Conservation (phyloP, 257 asterid species). For the Solanum lignicaule region DNA sequence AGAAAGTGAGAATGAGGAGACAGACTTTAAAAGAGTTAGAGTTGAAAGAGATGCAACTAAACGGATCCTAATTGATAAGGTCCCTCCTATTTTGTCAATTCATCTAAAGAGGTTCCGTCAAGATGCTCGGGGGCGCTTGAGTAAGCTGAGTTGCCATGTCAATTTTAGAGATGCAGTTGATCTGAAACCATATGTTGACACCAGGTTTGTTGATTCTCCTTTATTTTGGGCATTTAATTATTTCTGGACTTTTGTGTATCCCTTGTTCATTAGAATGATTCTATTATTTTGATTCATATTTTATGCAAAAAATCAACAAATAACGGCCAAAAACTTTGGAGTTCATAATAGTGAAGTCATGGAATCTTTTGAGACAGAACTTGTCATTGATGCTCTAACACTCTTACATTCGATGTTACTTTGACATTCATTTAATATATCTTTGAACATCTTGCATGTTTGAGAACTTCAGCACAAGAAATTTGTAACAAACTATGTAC, state of each 20-base stretch:
- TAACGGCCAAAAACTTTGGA: neutral
- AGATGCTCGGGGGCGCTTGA: conserved; percentile 75
- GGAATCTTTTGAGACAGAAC: neutral
- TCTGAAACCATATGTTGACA: conserved; percentile 62
- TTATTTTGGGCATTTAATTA: neutral
- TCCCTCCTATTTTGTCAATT: conserved; percentile 70
- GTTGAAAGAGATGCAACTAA: conserved; percentile 87
- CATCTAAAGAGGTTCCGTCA: conserved; percentile 87
- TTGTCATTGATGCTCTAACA: neutral
- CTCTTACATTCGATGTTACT: neutral
- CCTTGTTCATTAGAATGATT: neutral
- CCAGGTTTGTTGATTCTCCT: conserved; percentile 39
- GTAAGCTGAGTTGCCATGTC: conserved; percentile 80
- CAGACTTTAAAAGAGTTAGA: conserved; percentile 31
- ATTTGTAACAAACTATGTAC: neutral
- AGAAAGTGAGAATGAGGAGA: conserved; percentile 23
- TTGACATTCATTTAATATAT: neutral
- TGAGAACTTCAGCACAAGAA: neutral
- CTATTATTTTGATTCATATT: neutral
- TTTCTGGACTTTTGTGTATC: neutral
- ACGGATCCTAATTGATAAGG: conserved; percentile 49
- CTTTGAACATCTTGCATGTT: neutral
- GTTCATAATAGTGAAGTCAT: neutral
- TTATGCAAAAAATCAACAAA: neutral
- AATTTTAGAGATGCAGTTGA: conserved; percentile 47